Conservation (phyloP, 202 grass and related monocot species). For the Setaria viridis region DNA sequence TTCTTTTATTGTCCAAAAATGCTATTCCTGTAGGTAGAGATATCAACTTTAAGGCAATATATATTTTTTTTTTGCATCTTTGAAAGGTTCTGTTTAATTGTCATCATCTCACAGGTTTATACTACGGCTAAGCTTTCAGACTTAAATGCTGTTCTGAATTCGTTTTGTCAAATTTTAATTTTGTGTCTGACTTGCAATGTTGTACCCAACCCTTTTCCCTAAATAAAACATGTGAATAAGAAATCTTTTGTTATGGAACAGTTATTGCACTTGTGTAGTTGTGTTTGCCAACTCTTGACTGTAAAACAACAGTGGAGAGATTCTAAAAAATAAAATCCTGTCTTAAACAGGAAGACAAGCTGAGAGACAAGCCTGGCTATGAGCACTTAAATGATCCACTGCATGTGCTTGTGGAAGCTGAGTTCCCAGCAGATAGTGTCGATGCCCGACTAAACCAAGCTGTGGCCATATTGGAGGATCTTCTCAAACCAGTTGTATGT, state of each 20-base stretch:
- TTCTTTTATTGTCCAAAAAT: background rate
- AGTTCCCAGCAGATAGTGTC: slow-evolving; percentile 73
- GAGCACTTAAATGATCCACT: slow-evolving; percentile 95
- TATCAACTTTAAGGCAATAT: background rate
- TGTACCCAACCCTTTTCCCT: background rate
- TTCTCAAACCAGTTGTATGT: slow-evolving; percentile 91
- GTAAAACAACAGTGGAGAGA: background rate
- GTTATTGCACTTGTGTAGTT: background rate
- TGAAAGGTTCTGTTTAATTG: slow-evolving; percentile 20
- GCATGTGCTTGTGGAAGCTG: slow-evolving; percentile 89
- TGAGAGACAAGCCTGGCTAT: slow-evolving; percentile 92
- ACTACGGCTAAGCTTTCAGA: slow-evolving; percentile 10
- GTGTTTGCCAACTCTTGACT: background rate
- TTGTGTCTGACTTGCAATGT: background rate
- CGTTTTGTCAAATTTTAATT: background rate
- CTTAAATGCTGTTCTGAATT: slow-evolving; percentile 22
- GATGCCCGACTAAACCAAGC: slow-evolving; percentile 85
- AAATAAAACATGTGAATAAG: background rate
- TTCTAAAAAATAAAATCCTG: slow-evolving; percentile 32
- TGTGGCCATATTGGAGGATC: slow-evolving; percentile 85
- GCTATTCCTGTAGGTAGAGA: background rate
- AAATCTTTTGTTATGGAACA: background rate
- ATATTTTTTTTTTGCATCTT: background rate
- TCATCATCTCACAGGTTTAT: background rate
- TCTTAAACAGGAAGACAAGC: slow-evolving; percentile 81